These are phyloP conservation scores for Amphibolis antarctica DNA, from an alignment of 106 monocot species.

Conservation along the genomic window DNA sequence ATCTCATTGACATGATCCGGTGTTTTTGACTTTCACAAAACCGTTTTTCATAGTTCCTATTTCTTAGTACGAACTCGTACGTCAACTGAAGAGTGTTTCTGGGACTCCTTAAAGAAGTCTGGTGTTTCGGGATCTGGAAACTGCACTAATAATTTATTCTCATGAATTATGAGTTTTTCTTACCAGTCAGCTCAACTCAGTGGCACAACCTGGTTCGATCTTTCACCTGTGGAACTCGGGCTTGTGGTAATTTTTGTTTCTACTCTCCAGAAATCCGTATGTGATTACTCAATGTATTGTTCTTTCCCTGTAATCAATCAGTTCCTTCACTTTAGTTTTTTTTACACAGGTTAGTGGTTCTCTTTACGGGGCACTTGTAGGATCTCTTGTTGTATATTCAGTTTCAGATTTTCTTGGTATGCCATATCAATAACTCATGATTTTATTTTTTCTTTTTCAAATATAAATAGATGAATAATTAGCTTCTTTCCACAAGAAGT, in stretches of 20 bases:
- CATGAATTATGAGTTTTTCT: neutral
- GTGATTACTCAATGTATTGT: no score
- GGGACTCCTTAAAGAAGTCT: no score
- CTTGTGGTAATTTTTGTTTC: slow-evolving; percentile 61
- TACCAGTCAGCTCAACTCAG: slow-evolving; percentile 80
- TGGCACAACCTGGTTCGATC: slow-evolving; percentile 81
- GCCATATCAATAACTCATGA: neutral
- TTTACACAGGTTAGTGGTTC: slow-evolving; percentile 79
- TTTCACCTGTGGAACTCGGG: slow-evolving; percentile 82
- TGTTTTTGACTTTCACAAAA: neutral
- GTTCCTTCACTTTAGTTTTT: slow-evolving; percentile 4
- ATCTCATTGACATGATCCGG: neutral
- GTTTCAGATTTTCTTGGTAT: slow-evolving; percentile 83
- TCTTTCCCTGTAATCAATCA: neutral
- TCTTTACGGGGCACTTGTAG: slow-evolving; percentile 91
- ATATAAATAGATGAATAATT: neutral
- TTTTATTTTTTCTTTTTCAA: slow-evolving; percentile 1
- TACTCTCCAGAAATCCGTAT: no score
- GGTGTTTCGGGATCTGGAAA: neutral
- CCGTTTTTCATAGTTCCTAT: neutral
- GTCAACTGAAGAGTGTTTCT: no score
- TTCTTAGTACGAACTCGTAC: neutral
- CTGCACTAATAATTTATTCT: neutral
- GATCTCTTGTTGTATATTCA: slow-evolving; percentile 63
- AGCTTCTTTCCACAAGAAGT: no score